Evolutionary conservation across 108 stramenopile species (phyloP).

Genomic region (Pseudonitzschia delicatissima): DNA sequence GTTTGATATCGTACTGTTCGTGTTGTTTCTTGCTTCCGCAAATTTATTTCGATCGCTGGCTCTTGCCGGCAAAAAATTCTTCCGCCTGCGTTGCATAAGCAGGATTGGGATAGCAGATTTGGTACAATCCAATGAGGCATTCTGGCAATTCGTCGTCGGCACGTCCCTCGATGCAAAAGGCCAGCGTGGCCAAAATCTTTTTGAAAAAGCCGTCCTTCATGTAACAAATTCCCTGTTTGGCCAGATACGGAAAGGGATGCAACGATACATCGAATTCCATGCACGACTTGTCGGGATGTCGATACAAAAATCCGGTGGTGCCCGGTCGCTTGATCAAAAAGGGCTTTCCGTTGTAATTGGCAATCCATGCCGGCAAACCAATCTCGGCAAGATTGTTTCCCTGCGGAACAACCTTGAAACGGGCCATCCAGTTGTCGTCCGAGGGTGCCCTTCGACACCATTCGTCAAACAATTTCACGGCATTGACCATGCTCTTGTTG

Average conservation of each 20-base stretch:
- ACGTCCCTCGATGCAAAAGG: slow-evolving; percentile 80
- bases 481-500: slow-evolving; percentile 65
- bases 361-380: slow-evolving; percentile 77
- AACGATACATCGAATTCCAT: slow-evolving; percentile 84
- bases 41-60: slow-evolving; percentile 6
- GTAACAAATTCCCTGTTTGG: slow-evolving; percentile 78
- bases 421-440: slow-evolving; percentile 60
- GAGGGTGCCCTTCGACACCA: slow-evolving; percentile 74
- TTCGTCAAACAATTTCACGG: slow-evolving; percentile 74
- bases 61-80: slow-evolving; percentile 68
- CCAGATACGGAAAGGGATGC: slow-evolving; percentile 80
- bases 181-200: slow-evolving; percentile 64
- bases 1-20: too few relatives aligned
- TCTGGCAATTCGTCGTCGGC: slow-evolving; percentile 79
- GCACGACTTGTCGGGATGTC: slow-evolving; percentile 63
- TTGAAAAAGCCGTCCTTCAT: slow-evolving; percentile 72
- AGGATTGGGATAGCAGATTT: slow-evolving; percentile 72
- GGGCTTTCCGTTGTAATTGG: slow-evolving; percentile 80
- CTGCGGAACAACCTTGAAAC: slow-evolving; percentile 74
- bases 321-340: slow-evolving; percentile 81
- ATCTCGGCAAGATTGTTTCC: slow-evolving; percentile 69
- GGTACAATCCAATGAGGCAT: slow-evolving; percentile 69
- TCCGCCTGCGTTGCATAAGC: slow-evolving; percentile 46
- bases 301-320: slow-evolving; percentile 69
- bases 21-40: too few relatives aligned